Base-by-base conservation (phyloP, 768 basidiomycete genomes). In the Pleurotus citrinopileatus region DNA sequence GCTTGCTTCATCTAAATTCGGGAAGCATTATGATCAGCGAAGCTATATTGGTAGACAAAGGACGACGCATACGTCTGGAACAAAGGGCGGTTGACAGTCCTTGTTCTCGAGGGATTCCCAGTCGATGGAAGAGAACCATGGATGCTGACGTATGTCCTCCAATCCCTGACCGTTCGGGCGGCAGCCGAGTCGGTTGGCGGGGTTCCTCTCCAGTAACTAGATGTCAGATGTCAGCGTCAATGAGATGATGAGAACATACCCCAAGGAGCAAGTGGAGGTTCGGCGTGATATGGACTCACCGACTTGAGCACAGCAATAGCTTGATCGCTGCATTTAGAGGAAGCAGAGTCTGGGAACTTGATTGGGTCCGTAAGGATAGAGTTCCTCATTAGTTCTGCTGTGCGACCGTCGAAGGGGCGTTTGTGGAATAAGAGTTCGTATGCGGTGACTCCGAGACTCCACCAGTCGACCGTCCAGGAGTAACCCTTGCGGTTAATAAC, bases 401-500 rank as follows among this genome's bases (percentile, higher is more conserved):
- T 94, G 60, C 89, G 85, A 10, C 96, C 95, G 51, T 96, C 86
- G 69, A 98, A 98, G 1, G 94, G 94, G 26, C 94, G 84, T 58
- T 73, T 76, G 63, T 78, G 80, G 73, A 89, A 91, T 26, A 95
- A 70, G n/a, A 97, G 80, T 63, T 98, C 95, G 70, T 89, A 96
- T 55, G 86, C 88, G 23, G 89, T 89, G 53, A 97, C 77, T 26
- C 95, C 95, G 17, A 98, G 77, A 64, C 91, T 94, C 95, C 95
- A 98, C 89, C 92, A 97, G 67, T 98, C 95, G 46, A 92, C 82
- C 45, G 85, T 86, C 81, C 91, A 94, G 3, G 89, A 89, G 69
- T 99, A 99, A 13, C 97, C 97, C 63, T 85, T 87, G 64, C 90
- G 87, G 48, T 82, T 83, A 40, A 98, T 78, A n/a, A 99, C 89